Conservation (phyloP, 2,329 filamentous ascomycete species). For the Colletotrichum sp. region DNA sequence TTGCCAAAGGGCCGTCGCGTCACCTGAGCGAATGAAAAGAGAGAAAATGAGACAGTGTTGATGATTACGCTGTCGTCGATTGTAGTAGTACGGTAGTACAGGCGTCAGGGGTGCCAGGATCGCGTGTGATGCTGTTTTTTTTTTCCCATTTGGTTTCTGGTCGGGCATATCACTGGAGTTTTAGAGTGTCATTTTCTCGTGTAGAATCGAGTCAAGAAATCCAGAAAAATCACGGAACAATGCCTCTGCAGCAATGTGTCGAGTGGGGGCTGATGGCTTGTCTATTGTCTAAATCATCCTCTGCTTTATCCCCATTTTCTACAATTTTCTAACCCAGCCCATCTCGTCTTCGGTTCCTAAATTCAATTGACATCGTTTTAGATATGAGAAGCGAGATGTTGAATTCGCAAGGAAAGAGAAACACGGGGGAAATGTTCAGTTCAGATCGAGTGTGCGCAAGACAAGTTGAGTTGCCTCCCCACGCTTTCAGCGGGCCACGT, state of each 20-base stretch:
- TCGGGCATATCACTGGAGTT: neutral
- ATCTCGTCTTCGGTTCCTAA: neutral
- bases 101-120: neutral
- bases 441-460: neutral
- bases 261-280: neutral
- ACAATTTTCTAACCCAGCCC: neutral
- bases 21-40: neutral
- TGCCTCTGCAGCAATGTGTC: neutral
- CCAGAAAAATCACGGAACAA: neutral
- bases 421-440: neutral
- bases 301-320: neutral
- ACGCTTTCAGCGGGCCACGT: neutral
- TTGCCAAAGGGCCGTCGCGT: neutral
- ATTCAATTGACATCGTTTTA: neutral
- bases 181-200: slow-evolving; percentile 4
- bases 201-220: neutral
- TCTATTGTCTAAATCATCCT: neutral
- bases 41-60: neutral
- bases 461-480: slow-evolving; percentile 14
- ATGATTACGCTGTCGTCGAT: neutral
- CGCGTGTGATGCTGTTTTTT: neutral
- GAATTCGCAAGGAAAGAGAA: slow-evolving; percentile 18
- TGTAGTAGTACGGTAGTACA: slow-evolving; percentile 8
- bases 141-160: neutral
- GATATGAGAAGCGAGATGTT: slow-evolving; percentile 14